Conservation (phyloP, 257 asterid genomes). For the Nicotiana obtusifolia region DNA sequence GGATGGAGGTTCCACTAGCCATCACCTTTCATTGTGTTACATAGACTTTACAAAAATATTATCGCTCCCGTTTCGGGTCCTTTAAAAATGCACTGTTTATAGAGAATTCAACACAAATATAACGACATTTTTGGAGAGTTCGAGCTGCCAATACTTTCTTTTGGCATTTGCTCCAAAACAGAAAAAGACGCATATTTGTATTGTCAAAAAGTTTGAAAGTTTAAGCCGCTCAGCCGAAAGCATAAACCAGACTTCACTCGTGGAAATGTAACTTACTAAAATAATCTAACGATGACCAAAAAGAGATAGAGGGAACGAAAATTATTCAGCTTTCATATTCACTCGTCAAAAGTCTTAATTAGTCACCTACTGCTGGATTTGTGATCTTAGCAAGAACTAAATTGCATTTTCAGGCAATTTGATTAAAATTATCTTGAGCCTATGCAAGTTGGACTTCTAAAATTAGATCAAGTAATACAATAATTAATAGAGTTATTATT, state of each 20-base stretch:
- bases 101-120: no score
- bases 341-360: not conserved
- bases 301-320: not conserved
- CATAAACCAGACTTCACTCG: not conserved
- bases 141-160: not conserved
- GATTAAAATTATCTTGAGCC: not conserved
- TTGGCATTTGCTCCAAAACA: not conserved
- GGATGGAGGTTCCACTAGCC: not conserved
- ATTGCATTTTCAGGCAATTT: not conserved
- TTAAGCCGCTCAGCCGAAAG: not conserved
- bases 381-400: not conserved
- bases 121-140: no score
- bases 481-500: not conserved
- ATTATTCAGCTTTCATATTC: not conserved
- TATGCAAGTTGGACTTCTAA: not conserved
- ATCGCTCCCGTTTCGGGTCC: no score
- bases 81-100: no score
- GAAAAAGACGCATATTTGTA: not conserved
- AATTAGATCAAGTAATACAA: not conserved
- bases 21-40: not conserved
- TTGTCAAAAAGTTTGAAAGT: not conserved
- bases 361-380: not conserved
- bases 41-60: no score
- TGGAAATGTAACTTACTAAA: not conserved
- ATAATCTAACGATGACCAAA: not conserved